Evolutionary conservation across 2,329 filamentous ascomycete genomes (phyloP).

Genomic region (Septoria linicola): DNA sequence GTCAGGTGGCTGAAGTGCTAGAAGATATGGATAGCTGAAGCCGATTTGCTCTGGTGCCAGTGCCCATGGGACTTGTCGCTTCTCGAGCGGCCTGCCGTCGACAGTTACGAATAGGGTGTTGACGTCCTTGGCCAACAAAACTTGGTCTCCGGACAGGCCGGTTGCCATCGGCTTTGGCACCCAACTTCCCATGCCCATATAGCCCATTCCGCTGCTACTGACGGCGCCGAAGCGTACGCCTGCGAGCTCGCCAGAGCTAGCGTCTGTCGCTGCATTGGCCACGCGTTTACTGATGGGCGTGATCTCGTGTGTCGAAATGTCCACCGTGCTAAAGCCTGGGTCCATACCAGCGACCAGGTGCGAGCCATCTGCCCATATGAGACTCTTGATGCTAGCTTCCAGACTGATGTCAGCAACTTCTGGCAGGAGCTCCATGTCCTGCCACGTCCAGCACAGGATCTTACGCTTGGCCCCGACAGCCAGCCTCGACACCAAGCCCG

Average conservation of each 20-base stretch:
- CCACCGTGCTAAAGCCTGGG: conserved; percentile 83
- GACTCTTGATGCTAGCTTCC: conserved; percentile 77
- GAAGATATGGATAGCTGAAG: conserved; percentile 94
- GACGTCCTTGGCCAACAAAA: conserved; percentile 95
- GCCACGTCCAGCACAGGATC: conserved; percentile 90
- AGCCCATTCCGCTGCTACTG: conserved; percentile 85
- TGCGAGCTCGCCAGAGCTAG: conserved; percentile 60
- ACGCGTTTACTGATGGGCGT: conserved; percentile 65
- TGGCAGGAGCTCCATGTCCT: conserved; percentile 80
- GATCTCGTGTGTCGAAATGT: conserved; percentile 71
- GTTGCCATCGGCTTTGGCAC: conserved; percentile 87
- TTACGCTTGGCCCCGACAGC: conserved; percentile 92
- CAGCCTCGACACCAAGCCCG: conserved; percentile 85
- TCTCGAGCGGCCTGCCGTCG: conserved; percentile 76
- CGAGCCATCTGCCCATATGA: conserved; percentile 88
- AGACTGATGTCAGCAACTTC: conserved; percentile 76
- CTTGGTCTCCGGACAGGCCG: conserved; percentile 75
- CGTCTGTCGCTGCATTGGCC: conserved; percentile 27
- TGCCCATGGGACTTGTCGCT: conserved; percentile 88
- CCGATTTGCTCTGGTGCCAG: conserved; percentile 85
- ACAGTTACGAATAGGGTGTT: conserved; percentile 90
- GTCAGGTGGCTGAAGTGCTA: conserved; percentile 77
- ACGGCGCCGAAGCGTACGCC: conserved; percentile 73
- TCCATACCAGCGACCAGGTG: conserved; percentile 89
- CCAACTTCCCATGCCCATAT: conserved; percentile 90